Evolutionary conservation across 768 basidiomycete genomes (phyloP).

Genomic region (Nevesoporus exiguus): DNA sequence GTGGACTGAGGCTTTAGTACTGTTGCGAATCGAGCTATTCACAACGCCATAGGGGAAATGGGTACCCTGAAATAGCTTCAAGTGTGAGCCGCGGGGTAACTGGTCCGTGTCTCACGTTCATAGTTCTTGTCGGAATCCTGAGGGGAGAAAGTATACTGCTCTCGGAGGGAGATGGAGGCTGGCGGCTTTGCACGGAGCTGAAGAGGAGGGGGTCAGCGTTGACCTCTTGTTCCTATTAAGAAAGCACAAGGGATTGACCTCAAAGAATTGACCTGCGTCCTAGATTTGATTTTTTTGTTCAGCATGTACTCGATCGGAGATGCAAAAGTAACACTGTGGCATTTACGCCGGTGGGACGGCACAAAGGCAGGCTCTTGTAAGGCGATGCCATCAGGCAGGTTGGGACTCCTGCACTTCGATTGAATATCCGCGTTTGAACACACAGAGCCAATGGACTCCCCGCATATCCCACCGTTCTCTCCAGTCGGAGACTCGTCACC

Average conservation of each 20-base stretch:
- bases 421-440: not conserved
- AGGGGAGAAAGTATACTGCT: slow-evolving; percentile 19
- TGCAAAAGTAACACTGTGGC: slow-evolving; percentile 29
- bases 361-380: not conserved
- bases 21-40: not conserved
- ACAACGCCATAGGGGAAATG: not conserved
- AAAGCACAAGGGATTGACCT: slow-evolving; percentile 7
- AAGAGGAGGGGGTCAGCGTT: not conserved
- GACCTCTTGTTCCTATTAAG: not conserved
- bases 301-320: slow-evolving; percentile 23
- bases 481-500: slow-evolving; percentile 26
- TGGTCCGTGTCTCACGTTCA: not conserved
- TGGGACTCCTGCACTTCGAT: not conserved
- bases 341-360: slow-evolving; percentile 8
- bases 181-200: not conserved
- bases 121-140: slow-evolving; percentile 1
- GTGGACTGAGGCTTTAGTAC: not conserved
- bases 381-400: not conserved
- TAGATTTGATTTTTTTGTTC: not conserved
- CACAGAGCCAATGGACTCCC: not conserved
- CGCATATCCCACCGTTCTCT: not conserved
- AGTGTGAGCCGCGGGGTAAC: not conserved
- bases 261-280: not conserved
- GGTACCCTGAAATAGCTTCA: slow-evolving; percentile 7
- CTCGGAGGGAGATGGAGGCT: not conserved